A percentile compares a stretch with the other conserved stretches of the same genome.
These are phyloP conservation scores for Pholiota microspora DNA, from an alignment of 768 basidiomycete genomes.

Conservation along the genomic window DNA sequence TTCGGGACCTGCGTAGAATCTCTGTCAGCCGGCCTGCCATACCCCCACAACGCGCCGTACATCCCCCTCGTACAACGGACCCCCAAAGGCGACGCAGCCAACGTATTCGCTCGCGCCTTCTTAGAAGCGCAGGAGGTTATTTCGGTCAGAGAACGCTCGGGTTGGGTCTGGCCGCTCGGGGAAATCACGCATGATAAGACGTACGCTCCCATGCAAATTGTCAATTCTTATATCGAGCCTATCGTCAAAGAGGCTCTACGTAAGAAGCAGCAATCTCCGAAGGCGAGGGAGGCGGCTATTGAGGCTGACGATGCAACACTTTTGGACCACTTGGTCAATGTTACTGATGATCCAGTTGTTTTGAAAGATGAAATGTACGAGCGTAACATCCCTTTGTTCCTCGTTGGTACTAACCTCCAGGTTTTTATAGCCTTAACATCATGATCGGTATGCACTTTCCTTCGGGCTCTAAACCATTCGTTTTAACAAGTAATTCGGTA, in stretches of 20 bases:
- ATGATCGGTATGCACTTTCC: conserved; percentile 33
- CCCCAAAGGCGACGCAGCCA: conserved; percentile 29
- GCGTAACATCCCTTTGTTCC: background rate
- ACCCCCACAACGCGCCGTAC: conserved; percentile 40
- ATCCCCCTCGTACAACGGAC: conserved; percentile 21
- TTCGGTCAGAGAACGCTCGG: conserved; percentile 38
- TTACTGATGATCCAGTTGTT: conserved; percentile 40
- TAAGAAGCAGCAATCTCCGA: conserved; percentile 28
- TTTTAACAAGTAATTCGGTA: too few relatives aligned
- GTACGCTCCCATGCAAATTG: conserved; percentile 46
- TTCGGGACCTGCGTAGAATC: conserved; percentile 58
- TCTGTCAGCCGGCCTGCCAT: conserved; percentile 49
- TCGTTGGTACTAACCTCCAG: background rate
- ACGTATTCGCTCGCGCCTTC: conserved; percentile 50
- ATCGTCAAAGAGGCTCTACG: conserved; percentile 49
- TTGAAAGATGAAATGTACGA: conserved; percentile 46
- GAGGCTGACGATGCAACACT: conserved; percentile 46
- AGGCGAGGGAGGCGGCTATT: conserved; percentile 26
- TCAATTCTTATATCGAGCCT: conserved; percentile 52
- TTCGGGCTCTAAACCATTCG: background rate
- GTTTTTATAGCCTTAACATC: conserved; percentile 36
- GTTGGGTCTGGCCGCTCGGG: conserved; percentile 52
- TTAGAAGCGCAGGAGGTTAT: conserved; percentile 43
- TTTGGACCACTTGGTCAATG: conserved; percentile 53
- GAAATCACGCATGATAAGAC: conserved; percentile 50